Evolutionary conservation across 1,139 yeast genomes (phyloP).

Genomic region (Geotrichum australiense): DNA sequence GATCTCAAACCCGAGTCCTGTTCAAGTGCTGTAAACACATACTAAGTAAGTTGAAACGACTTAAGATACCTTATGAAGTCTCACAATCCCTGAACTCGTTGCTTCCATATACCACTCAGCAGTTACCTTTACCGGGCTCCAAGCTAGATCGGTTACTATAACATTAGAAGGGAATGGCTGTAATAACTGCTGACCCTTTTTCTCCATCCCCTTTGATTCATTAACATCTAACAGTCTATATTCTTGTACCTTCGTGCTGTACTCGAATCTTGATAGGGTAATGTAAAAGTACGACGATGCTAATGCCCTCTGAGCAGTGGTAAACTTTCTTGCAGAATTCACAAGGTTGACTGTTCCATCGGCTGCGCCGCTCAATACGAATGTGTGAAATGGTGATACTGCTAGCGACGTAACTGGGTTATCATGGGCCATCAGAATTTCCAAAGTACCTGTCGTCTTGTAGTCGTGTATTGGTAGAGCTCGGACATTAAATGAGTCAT

Average conservation of each 20-base stretch:
- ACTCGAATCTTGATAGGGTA: constrained; percentile 38
- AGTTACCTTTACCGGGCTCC: constrained; percentile 50
- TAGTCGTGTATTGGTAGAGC: constrained; percentile 34
- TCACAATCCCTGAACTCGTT: too few relatives aligned
- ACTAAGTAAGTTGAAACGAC: too few relatives aligned
- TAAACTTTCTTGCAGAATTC: constrained; percentile 39
- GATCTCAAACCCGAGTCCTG: too few relatives aligned
- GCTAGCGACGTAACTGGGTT: constrained; percentile 39
- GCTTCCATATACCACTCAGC: constrained; percentile 58
- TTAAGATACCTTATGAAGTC: too few relatives aligned
- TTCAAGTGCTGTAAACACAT: too few relatives aligned
- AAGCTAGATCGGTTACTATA: constrained; percentile 47
- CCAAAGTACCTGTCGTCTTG: constrained; percentile 24
- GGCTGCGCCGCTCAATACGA: constrained; percentile 52
- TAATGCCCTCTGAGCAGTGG: constrained; percentile 38
- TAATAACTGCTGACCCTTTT: constrained; percentile 22
- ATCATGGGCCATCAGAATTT: constrained; percentile 28
- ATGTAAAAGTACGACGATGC: constrained; percentile 27
- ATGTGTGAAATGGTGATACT: constrained; percentile 49
- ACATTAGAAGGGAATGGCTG: constrained; percentile 46
- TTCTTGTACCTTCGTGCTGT: constrained; percentile 30
- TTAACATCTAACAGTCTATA: constrained; percentile 35
- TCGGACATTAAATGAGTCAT: constrained; percentile 38
- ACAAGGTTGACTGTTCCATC: constrained; percentile 49
- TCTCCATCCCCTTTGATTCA: constrained; percentile 22